A percentile compares a stretch with the other conserved stretches of the same genome.
These are phyloP conservation scores for Mikania micrantha DNA, from an alignment of 129 eudicot genomes.

Conservation along the genomic window DNA sequence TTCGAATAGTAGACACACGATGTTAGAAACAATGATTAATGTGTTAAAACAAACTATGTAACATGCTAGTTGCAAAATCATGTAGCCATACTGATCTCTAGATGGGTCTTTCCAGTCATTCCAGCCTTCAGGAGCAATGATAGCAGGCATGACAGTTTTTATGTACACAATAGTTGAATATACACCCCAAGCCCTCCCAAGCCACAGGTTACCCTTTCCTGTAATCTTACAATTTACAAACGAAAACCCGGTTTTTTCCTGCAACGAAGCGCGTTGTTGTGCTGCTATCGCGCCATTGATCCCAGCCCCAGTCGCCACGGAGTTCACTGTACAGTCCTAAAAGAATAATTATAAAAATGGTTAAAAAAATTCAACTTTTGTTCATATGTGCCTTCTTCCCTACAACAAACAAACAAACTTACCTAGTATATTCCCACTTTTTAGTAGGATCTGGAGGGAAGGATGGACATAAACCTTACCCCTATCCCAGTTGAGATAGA, in stretches of 20 bases:
- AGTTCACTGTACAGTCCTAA: constrained; percentile 58
- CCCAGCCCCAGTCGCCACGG: constrained; percentile 36
- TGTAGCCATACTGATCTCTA: constrained; percentile 46
- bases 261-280: constrained; percentile 47
- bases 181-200: constrained; percentile 90
- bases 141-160: constrained; percentile 51
- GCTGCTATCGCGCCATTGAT: constrained; percentile 68
- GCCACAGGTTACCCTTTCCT: constrained; percentile 78
- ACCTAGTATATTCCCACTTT: too few species aligned
- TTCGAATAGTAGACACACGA: not conserved
- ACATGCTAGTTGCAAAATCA: not conserved
- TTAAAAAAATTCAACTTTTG: not conserved
- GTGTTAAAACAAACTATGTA: not conserved
- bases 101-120: constrained; percentile 72
- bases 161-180: constrained; percentile 61
- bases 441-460: too few species aligned
- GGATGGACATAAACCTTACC: too few species aligned
- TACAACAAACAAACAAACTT: not conserved
- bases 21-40: not conserved
- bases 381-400: not conserved
- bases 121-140: constrained; percentile 78
- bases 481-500: too few species aligned
- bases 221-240: constrained; percentile 59
- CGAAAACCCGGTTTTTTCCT: constrained; percentile 64
- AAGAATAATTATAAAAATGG: not conserved